A percentile compares a stretch with the other conserved stretches of the same genome.
Evolutionary conservation across 2,329 filamentous ascomycete species (phyloP).

Genomic region (Verticillium alfalfae): DNA sequence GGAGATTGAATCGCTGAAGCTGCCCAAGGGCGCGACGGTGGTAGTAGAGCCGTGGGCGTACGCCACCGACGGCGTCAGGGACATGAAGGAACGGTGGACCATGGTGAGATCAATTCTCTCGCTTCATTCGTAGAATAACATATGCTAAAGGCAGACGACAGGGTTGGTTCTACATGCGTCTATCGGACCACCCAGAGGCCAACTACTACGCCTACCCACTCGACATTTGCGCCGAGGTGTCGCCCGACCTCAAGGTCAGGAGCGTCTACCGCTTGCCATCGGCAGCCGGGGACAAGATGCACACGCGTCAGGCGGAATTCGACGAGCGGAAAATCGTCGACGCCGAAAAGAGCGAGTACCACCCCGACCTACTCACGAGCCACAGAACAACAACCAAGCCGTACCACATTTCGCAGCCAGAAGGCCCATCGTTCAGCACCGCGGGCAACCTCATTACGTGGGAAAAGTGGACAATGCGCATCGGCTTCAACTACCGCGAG

Average conservation of each 20-base stretch:
- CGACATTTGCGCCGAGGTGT: slow-evolving; percentile 45
- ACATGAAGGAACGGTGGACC: slow-evolving; percentile 39
- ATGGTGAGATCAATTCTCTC: slow-evolving; percentile 30
- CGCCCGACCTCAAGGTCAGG: slow-evolving; percentile 40
- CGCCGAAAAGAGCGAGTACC: slow-evolving; percentile 25
- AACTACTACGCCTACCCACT: slow-evolving; percentile 56
- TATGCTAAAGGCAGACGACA: not conserved
- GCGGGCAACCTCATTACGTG: slow-evolving; percentile 41
- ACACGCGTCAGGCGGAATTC: slow-evolving; percentile 25
- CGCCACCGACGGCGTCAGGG: slow-evolving; percentile 45
- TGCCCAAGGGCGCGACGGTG: slow-evolving; percentile 37
- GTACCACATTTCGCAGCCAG: slow-evolving; percentile 29
- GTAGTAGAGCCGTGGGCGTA: slow-evolving; percentile 52
- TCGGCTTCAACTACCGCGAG: slow-evolving; percentile 66
- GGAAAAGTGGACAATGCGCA: slow-evolving; percentile 64
- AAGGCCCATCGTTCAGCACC: slow-evolving; percentile 34
- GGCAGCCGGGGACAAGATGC: slow-evolving; percentile 29
- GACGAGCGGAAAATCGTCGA: slow-evolving; percentile 30
- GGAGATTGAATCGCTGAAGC: slow-evolving; percentile 31
- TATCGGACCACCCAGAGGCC: slow-evolving; percentile 35
- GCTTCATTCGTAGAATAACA: too few species aligned
- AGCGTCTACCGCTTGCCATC: slow-evolving; percentile 43
- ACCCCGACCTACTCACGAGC: slow-evolving; percentile 18
- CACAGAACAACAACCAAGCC: slow-evolving; percentile 25
- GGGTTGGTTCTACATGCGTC: slow-evolving; percentile 15